Base-by-base conservation (phyloP, 768 basidiomycete genomes). In the Lactarius quietus region DNA sequence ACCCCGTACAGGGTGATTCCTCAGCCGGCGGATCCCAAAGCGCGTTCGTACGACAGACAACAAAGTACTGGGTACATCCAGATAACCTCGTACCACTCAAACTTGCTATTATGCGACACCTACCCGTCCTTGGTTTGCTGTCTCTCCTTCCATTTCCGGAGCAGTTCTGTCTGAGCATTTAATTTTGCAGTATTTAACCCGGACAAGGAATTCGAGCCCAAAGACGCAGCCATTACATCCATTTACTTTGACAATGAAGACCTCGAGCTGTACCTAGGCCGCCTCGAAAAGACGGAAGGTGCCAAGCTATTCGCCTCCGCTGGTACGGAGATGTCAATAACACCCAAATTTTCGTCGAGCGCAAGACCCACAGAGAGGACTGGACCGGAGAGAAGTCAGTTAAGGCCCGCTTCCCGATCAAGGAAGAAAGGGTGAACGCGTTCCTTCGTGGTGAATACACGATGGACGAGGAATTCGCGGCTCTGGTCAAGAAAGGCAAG, bases 361-460 rank as follows among this genome's bases (percentile, higher is more conserved):
- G 91, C 48, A 93, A 93, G 76, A 93, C 91, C 0, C 91, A 99
- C 74, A 86, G 95, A 61, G 97, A 99, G 76, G 97, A 99, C 73
- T 99, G 97, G 97, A 98, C 96, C 0, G 97, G 97, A 38, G 96
- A 99, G 76, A 98, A 98, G 76, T 95, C 93, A 12, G 95, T 98
- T 73, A 99, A 98, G 77, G 92, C 95, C 17, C 90, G 95, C 14
- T 98, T 98, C 79, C 87, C 92, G 3, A 88, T 99, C 75, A 95
- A 96, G 74, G 96, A 98, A 74, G 86, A 93, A 67, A 85, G 91
- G 54, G 88, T 98, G 70, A 96, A 98, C 73, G 87, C 90, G 18
- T 99, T 94, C 80, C 77, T 97, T 45, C 80, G 83, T 26, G 97
- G 97, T 20, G 88, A 93, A 73, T 90, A 97, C 76, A 96, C 87